Evolutionary conservation across 768 basidiomycete species (phyloP), one percentile per base, ranked within the genome.

Genomic region (Tricholoma saponaceum): DNA sequence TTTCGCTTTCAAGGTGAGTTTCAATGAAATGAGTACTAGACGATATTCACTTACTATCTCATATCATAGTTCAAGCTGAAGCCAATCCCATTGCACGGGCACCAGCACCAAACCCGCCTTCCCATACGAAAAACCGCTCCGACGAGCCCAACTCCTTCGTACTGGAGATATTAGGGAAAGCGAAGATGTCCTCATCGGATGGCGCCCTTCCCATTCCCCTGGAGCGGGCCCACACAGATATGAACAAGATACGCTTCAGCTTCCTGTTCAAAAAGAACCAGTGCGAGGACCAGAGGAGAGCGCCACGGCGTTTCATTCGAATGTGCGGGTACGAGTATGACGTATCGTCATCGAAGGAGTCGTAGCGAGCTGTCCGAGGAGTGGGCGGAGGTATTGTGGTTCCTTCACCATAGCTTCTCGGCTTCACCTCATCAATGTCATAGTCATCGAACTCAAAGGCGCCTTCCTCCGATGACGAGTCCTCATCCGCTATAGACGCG

Each of bases 261-360:
- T 93, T 95, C 66, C 89, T 83, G 78, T 95, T 96, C 66, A 93
- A 77, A 77, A 98, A 96, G 79, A 98, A 98, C 88, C 93, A 96
- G 70, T 96, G 92, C 10, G 92, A 92, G 32, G 92, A 95, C 95
- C 95, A 98, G 6, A 98, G 79, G 57, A 98, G 75, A 4, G 92
- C 89, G 16, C 92, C 92, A 18, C 84, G 80, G 60, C 86, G 82
- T 66, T 81, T 83, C 54, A 82, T 66, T 32, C 77, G 79, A 55
- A 82, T 74, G 61, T 77, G 77, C 12, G 71, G 69, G 52, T 69
- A 70, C 67, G 66, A 76, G 75, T 68, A 59, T 13, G 68, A 64
- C 25, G 72, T 62, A 30, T 76, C 62, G 51, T 77, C 74, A 56
- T 77, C 74, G 20, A 77, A 65, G 39, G 72, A 66, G 52, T 74